Evolutionary conservation across 371 early-diverging fungal genomes (phyloP), one percentile per base, ranked within the genome.

Genomic region (Polyrhizophydium stewartii): DNA sequence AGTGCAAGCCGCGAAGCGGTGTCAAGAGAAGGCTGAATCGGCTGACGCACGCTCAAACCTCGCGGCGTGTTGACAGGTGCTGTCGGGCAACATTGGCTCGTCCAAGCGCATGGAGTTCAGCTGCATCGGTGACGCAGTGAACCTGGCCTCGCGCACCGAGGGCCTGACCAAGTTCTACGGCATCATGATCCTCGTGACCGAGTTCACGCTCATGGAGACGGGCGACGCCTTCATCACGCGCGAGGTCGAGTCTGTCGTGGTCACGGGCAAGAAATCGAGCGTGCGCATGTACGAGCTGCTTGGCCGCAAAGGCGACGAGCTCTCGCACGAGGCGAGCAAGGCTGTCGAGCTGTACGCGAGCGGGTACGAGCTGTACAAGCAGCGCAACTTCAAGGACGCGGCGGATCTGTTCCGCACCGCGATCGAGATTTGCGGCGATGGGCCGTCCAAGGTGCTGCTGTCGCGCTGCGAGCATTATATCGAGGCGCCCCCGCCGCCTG

Each of bases 71-170:
- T 30, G 22, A 19, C 40, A 77, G 72, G 71, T 74, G 0, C 63
- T 78, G 10, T 72, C 72, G 17, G 79, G 79, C 27, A 78, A 78
- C 64, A 78, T 78, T 64, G 79, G 79, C 6, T 72, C 73, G 17
- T 60, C 68, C 7, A 78, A 78, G 58, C 68, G 79, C n/a, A 76
- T 78, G 76, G 79, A 78, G 55, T 78, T 74, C 59, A 69, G 67
- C 17, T 74, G 74, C 55, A 78, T 78, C 33, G 79, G 79, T 3
- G 78, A 76, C 59, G 71, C 75, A 1, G 76, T 76, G 22, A 78
- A 76, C 61, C 59, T 76, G 45, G 70, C 76, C 1, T 74, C 74
- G 1, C 61, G 79, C 1, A 64, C 68, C 6, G 79, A 79, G 61
- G 76, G 75, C 2, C 60, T 77, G 27, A 77, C 77, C 24, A 77